Evolutionary conservation across 345 rosid genomes (phyloP).

Genomic region (Gossypium thurberi): DNA sequence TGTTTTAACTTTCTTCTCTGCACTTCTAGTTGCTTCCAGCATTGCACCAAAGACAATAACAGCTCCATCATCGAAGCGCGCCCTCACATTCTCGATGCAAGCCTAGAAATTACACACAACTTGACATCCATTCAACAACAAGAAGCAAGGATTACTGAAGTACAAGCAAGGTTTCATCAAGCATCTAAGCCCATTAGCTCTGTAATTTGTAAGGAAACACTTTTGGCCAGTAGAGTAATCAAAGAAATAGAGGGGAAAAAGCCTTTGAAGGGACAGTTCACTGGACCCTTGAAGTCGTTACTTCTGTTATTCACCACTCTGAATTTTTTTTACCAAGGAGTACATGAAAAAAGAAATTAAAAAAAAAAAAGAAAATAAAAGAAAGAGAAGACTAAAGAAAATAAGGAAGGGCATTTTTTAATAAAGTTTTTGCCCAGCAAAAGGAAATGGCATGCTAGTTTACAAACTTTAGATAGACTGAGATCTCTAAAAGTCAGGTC

Average conservation of each 20-base stretch:
- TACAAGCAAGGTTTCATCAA: neutral
- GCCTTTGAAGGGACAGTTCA: neutral
- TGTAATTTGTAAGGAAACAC: neutral
- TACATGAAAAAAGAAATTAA: neutral
- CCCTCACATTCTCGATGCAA: conserved; percentile 63
- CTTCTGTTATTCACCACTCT: neutral
- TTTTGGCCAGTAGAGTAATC: neutral
- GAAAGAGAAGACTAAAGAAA: neutral
- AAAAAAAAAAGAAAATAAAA: neutral
- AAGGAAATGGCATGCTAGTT: neutral
- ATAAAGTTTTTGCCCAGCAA: neutral
- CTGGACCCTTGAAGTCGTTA: neutral
- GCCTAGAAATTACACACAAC: conserved; percentile 28
- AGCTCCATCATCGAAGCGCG: conserved; percentile 57
- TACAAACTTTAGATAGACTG: neutral
- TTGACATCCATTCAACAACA: neutral
- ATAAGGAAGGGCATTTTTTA: neutral
- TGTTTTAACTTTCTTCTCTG: conserved; percentile 65
- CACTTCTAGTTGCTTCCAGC: conserved; percentile 63
- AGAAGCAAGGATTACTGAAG: neutral
- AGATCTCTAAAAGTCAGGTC: neutral
- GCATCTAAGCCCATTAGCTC: conserved; percentile 1
- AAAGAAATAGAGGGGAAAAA: neutral
- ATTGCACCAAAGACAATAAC: conserved; percentile 67
- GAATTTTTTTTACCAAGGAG: neutral